phyloP scores from a whole-genome alignment of 495 filamentous ascomycete genomes.

The Saxophila tyrrhenica region DNA sequence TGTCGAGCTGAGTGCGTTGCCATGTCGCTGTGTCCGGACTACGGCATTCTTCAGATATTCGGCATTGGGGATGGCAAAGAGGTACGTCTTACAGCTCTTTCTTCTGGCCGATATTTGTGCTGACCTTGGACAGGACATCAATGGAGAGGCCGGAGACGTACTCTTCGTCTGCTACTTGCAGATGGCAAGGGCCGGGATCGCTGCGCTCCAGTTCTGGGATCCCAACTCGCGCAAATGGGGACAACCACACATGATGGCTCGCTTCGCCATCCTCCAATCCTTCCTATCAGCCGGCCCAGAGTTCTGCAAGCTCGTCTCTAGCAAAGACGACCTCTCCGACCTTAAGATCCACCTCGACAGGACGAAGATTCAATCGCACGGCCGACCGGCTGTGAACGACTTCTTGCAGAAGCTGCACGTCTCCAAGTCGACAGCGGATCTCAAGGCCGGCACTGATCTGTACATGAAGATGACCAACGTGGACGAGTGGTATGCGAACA shows the following conservation, averaged over 20 bases:
- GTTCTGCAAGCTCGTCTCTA: constrained; percentile 70
- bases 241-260: constrained; percentile 91
- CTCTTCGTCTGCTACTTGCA: constrained; percentile 75
- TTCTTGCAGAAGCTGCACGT: constrained; percentile 87
- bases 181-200: constrained; percentile 84
- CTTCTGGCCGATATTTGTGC: neutral
- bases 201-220: constrained; percentile 81
- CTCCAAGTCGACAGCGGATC: constrained; percentile 83
- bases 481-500: constrained; percentile 64
- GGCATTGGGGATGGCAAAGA: constrained; percentile 66
- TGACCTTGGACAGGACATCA: constrained; percentile 39
- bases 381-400: constrained; percentile 64
- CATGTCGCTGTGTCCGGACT: constrained; percentile 86
- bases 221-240: constrained; percentile 84
- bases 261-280: constrained; percentile 76
- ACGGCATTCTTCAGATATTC: constrained; percentile 78
- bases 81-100: neutral
- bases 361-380: constrained; percentile 58
- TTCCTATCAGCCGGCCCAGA: constrained; percentile 76
- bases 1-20: constrained; percentile 80
- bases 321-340: constrained; percentile 65
- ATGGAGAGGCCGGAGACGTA: constrained; percentile 69
- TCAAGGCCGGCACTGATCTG: constrained; percentile 59
- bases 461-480: constrained; percentile 78
- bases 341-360: constrained; percentile 71